A percentile compares a stretch with the other conserved stretches of the same genome.
Evolutionary conservation across 2,329 filamentous ascomycete genomes (phyloP).

Genomic region (Sordariomycetes sp.): DNA sequence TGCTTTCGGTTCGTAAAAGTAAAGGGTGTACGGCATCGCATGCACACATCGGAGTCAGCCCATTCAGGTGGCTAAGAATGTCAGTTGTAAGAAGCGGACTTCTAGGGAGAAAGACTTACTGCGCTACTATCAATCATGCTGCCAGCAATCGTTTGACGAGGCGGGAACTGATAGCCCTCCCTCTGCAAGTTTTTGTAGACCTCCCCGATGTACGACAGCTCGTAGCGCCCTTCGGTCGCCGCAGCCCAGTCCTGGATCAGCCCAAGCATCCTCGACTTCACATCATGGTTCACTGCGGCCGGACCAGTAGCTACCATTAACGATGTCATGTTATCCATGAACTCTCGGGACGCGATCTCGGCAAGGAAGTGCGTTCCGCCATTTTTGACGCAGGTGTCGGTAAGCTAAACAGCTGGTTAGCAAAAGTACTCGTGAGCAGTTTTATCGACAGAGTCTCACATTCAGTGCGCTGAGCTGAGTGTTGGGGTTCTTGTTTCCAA

Average conservation of each 20-base stretch:
- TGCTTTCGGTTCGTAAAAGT: constrained; percentile 98
- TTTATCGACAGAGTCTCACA: constrained; percentile 34
- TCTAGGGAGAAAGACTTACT: constrained; percentile 43
- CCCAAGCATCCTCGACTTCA: constrained; percentile 84
- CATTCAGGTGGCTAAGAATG: constrained; percentile 75
- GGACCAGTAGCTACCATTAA: constrained; percentile 72
- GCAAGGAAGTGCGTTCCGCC: constrained; percentile 89
- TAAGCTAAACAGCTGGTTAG: constrained; percentile 52
- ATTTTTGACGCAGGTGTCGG: constrained; percentile 98
- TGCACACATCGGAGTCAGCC: constrained; percentile 96
- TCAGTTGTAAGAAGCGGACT: background rate
- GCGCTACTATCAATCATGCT: constrained; percentile 97
- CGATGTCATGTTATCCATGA: constrained; percentile 94
- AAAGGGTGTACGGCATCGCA: constrained; percentile 92
- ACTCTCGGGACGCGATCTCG: constrained; percentile 93
- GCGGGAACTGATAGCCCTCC: constrained; percentile 85
- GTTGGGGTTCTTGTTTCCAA: constrained; percentile 97
- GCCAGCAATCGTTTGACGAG: constrained; percentile 76
- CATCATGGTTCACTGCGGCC: constrained; percentile 71
- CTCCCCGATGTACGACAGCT: constrained; percentile 78
- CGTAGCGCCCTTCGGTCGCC: constrained; percentile 76
- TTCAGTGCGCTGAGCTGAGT: constrained; percentile 91
- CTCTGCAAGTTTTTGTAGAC: constrained; percentile 74
- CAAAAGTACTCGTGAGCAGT: background rate
- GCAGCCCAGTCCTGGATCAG: constrained; percentile 89